Conservation (phyloP, 2,329 filamentous ascomycete genomes). For the Biscogniauxia marginata region DNA sequence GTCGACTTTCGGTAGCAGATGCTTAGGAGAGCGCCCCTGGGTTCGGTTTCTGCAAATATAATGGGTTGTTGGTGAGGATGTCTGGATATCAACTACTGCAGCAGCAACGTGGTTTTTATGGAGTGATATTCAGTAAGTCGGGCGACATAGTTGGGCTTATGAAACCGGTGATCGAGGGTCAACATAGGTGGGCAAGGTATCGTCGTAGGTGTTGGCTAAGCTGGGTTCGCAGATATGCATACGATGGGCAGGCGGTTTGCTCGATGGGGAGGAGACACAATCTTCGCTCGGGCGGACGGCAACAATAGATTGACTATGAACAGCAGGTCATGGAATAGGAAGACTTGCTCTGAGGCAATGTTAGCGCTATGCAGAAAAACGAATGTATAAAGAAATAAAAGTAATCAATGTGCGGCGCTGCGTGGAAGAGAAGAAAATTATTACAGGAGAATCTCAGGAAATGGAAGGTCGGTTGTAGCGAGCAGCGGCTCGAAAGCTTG, state of each 20-base stretch:
- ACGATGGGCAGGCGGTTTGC: neutral
- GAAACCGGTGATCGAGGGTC: conserved; percentile 14
- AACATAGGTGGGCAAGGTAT: conserved; percentile 21
- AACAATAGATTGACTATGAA: neutral
- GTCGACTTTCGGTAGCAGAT: conserved; percentile 13
- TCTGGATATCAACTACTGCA: conserved; percentile 10
- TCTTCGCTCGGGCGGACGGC: neutral
- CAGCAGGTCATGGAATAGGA: neutral
- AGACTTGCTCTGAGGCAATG: neutral
- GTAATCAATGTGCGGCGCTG: neutral
- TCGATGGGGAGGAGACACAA: neutral
- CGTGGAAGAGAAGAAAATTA: neutral
- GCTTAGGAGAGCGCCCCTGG: conserved; percentile 1
- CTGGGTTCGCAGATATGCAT: neutral
- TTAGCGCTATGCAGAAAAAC: neutral
- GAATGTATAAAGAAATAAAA: neutral
- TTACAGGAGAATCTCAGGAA: neutral
- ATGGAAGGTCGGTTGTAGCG: neutral
- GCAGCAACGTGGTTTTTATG: conserved; percentile 19
- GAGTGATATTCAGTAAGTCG: conserved; percentile 21
- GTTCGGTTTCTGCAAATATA: conserved; percentile 3
- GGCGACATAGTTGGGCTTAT: conserved; percentile 31
- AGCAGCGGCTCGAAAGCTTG: neutral
- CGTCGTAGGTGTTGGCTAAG: neutral
- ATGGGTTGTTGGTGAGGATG: neutral